Percentiles rank a stretch among this genome's conserved stretches.
Conservation (phyloP, 768 basidiomycete genomes). For the Panellus pusillus region DNA sequence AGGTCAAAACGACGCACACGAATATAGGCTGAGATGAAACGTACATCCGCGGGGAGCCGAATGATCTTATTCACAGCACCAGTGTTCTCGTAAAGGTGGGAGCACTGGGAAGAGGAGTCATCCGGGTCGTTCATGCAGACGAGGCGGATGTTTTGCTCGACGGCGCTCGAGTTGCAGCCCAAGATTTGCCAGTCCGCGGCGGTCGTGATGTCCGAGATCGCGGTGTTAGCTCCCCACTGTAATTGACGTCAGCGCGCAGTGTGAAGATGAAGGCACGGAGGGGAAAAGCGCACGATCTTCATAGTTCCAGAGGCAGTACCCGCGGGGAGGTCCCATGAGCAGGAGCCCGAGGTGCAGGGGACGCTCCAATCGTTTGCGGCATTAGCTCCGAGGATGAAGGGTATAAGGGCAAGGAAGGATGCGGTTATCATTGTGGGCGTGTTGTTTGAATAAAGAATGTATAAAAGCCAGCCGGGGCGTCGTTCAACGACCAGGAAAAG, state of each 20-base stretch:
- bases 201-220: slow-evolving; percentile 38
- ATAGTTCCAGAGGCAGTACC: slow-evolving; percentile 8
- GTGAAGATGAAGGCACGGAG: background rate
- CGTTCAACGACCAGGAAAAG: background rate
- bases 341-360: slow-evolving; percentile 12
- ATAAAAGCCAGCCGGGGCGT: slow-evolving; percentile 1
- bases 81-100: slow-evolving; percentile 29
- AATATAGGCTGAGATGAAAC: background rate
- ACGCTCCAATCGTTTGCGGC: slow-evolving; percentile 19
- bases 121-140: slow-evolving; percentile 29
- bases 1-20: background rate
- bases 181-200: slow-evolving; percentile 43
- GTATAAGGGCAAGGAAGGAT: background rate
- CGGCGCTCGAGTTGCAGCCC: slow-evolving; percentile 31
- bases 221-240: slow-evolving; percentile 25
- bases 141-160: slow-evolving; percentile 34
- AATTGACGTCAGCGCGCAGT: background rate
- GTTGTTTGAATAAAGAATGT: background rate
- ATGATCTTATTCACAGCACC: slow-evolving; percentile 35
- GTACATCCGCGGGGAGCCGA: slow-evolving; percentile 33
- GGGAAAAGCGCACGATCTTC: slow-evolving; percentile 4
- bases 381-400: background rate
- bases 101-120: slow-evolving; percentile 24
- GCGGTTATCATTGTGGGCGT: background rate
- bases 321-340: slow-evolving; percentile 10